Evolutionary conservation across 306 rosid species (phyloP).

Genomic region (Cyclanthera cordifolia): DNA sequence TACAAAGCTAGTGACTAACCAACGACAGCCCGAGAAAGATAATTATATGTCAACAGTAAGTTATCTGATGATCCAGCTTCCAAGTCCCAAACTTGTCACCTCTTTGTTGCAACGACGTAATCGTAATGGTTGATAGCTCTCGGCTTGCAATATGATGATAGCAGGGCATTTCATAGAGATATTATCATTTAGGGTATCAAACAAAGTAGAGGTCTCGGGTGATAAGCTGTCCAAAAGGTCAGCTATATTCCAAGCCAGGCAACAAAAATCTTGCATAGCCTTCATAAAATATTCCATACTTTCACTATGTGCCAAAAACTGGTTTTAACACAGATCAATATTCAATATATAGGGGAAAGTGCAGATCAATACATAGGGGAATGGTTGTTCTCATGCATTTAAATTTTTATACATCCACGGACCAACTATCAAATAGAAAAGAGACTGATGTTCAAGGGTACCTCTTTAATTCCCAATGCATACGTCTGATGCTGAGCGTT

Average conservation of each 20-base stretch:
- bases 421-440: not conserved
- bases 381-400: not conserved
- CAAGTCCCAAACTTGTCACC: not conserved
- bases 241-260: not conserved
- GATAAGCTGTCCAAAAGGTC: not conserved
- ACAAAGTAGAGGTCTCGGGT: not conserved
- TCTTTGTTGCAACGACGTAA: not conserved
- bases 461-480: slow-evolving; percentile 95
- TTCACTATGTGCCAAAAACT: not conserved
- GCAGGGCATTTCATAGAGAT: not conserved
- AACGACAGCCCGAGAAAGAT: not conserved
- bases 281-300: not conserved
- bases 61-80: not conserved
- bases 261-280: not conserved
- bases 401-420: not conserved
- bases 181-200: not conserved
- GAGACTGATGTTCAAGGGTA: slow-evolving; percentile 5
- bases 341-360: not conserved
- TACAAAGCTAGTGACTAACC: not conserved
- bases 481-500: slow-evolving; percentile 83
- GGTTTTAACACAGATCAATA: not conserved
- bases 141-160: not conserved
- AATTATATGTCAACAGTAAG: not conserved
- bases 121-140: not conserved
- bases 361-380: no score